Conservation (phyloP, 1,284 basidiomycete genomes). For the Chondrostereum purpureum region DNA sequence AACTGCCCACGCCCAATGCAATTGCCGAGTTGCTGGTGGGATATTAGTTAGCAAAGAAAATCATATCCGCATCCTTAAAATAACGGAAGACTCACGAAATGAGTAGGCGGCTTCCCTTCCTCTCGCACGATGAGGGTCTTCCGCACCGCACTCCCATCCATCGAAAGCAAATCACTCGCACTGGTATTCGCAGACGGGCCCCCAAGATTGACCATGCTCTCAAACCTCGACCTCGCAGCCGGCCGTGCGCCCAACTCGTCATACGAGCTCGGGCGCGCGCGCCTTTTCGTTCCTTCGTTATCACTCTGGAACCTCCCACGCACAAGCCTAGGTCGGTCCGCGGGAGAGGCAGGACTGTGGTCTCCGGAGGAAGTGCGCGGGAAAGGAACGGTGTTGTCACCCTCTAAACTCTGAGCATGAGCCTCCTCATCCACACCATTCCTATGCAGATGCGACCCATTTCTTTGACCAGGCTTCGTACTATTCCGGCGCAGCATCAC, state of each 20-base stretch:
- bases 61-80: no score
- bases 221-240: constrained; percentile 50
- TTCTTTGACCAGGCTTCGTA: constrained; percentile 41
- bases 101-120: constrained; percentile 72
- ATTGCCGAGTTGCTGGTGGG: constrained; percentile 82
- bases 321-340: constrained; percentile 39
- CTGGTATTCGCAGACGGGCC: constrained; percentile 44
- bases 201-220: constrained; percentile 62
- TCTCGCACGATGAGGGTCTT: constrained; percentile 79
- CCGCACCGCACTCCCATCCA: constrained; percentile 57
- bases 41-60: no score
- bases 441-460: constrained; percentile 43
- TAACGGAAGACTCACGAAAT: constrained; percentile 65
- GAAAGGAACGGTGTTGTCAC: constrained; percentile 47
- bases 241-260: constrained; percentile 54
- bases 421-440: constrained; percentile 28
- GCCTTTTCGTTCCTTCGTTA: constrained; percentile 50
- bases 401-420: constrained; percentile 22
- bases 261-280: constrained; percentile 57
- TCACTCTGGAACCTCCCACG: constrained; percentile 68
- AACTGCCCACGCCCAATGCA: constrained; percentile 96
- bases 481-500: constrained; percentile 52
- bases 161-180: constrained; percentile 60
- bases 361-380: constrained; percentile 50
- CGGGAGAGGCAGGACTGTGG: constrained; percentile 29